Percentiles rank a stretch among this genome's conserved stretches.
These are phyloP conservation scores for Debaryomyces singareniensis DNA, from an alignment of 1,139 yeast species.

Conservation along the genomic window DNA sequence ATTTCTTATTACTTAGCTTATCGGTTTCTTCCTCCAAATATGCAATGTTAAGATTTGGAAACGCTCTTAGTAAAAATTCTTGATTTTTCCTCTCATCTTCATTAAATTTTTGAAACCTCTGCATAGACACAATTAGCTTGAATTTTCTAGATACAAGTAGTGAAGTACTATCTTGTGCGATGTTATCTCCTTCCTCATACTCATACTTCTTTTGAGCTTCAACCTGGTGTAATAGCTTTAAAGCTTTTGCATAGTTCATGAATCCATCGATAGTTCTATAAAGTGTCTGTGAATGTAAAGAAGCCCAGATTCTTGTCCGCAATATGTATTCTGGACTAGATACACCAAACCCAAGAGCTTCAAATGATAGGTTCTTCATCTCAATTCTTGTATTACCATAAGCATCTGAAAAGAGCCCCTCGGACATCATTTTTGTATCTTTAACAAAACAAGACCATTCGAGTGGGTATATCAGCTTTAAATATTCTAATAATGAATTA, in stretches of 20 bases:
- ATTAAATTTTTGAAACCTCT: conserved; percentile 48
- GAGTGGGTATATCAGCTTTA: conserved; percentile 57
- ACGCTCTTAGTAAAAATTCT: conserved; percentile 50
- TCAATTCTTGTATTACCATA: conserved; percentile 7
- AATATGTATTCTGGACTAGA: conserved; percentile 55
- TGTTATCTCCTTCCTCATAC: conserved; percentile 8
- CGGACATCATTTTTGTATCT: conserved; percentile 50
- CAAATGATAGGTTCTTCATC: conserved; percentile 57
- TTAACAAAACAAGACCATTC: conserved; percentile 79
- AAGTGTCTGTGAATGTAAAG: conserved; percentile 69
- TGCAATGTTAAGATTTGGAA: conserved; percentile 56
- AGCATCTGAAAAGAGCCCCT: conserved; percentile 17
- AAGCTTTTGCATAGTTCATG: conserved; percentile 62
- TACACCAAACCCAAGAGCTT: conserved; percentile 65
- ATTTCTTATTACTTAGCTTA: conserved; percentile 20
- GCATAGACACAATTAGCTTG: conserved; percentile 65
- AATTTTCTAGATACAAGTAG: conserved; percentile 51
- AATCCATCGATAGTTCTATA: conserved; percentile 77
- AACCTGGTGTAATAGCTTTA: conserved; percentile 56
- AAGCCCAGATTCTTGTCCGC: conserved; percentile 79
- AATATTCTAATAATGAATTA: conserved; percentile 65
- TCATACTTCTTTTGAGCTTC: conserved; percentile 49
- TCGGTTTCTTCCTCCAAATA: conserved; percentile 47
- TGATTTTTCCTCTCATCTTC: conserved; percentile 49
- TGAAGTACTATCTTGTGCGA: conserved; percentile 20